phyloP scores from a whole-genome alignment of 306 rosid genomes.

The Prunus kanzakura region DNA sequence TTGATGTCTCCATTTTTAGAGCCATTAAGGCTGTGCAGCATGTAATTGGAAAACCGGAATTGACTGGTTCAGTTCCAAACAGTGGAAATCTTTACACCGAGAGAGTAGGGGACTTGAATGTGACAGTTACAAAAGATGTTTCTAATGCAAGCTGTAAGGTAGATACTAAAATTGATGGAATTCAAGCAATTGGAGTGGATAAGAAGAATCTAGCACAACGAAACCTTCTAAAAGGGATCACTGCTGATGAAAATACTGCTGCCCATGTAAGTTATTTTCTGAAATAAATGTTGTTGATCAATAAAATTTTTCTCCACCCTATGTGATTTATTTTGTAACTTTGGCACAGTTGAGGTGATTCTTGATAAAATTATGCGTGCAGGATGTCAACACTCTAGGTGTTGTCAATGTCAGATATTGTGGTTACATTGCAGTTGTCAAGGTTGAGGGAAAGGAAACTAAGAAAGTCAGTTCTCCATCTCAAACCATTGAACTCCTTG shows the following conservation, averaged over 20 bases:
- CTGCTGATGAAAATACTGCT: slow-evolving; percentile 97
- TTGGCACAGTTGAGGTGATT: slow-evolving; percentile 16
- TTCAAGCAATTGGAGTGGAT: slow-evolving; percentile 64
- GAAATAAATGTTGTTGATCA: slow-evolving; percentile 20
- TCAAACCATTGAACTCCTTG: slow-evolving; percentile 59
- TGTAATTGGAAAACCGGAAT: slow-evolving; percentile 45
- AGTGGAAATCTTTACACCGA: slow-evolving; percentile 45
- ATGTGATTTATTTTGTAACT: background rate
- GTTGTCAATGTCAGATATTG: slow-evolving; percentile 78
- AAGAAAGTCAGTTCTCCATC: slow-evolving; percentile 43
- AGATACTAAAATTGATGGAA: slow-evolving; percentile 91
- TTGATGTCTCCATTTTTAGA: slow-evolving; percentile 81
- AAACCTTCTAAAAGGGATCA: slow-evolving; percentile 89
- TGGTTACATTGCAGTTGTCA: slow-evolving; percentile 73
- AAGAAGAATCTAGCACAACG: slow-evolving; percentile 61
- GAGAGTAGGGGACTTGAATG: slow-evolving; percentile 74
- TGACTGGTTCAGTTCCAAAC: slow-evolving; percentile 35
- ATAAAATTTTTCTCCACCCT: background rate
- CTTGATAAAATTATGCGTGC: slow-evolving; percentile 38
- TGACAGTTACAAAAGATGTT: slow-evolving; percentile 68
- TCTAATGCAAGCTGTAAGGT: slow-evolving; percentile 75
- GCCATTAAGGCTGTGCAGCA: slow-evolving; percentile 64
- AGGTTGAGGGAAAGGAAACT: slow-evolving; percentile 57
- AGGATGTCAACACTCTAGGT: slow-evolving; percentile 83
- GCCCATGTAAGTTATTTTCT: slow-evolving; percentile 72